Evolutionary conservation across 345 rosid species (phyloP).

Genomic region (Angophora floribunda): DNA sequence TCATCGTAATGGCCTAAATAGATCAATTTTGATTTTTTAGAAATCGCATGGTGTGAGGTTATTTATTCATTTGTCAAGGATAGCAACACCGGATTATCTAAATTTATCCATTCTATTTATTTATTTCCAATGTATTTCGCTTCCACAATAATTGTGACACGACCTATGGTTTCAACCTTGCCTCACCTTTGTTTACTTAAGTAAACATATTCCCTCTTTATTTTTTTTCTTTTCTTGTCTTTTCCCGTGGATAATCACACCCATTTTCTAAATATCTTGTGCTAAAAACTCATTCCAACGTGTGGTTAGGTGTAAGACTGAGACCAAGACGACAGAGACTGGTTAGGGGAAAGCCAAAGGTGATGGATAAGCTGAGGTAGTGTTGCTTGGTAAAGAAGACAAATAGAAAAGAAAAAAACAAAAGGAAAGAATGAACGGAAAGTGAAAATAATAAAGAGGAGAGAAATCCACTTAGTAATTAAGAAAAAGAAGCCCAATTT

Average conservation of each 20-base stretch:
- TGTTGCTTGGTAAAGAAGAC: background rate
- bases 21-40: no score
- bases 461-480: background rate
- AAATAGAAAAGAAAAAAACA: background rate
- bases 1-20: background rate
- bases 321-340: background rate
- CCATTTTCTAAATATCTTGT: background rate
- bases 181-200: background rate
- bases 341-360: background rate
- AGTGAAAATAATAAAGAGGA: no score
- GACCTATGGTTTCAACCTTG: background rate
- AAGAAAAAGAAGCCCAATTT: background rate
- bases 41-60: background rate
- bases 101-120: background rate
- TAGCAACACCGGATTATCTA: no score
- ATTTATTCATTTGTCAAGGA: background rate
- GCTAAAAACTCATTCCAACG: no score
- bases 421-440: no score
- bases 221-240: background rate
- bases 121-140: background rate
- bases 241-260: background rate
- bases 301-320: no score
- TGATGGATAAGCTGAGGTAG: background rate
- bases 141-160: background rate
- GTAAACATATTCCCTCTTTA: background rate